These are phyloP conservation scores for Carallia brachiata DNA, from an alignment of 345 rosid genomes.

Conservation along the genomic window DNA sequence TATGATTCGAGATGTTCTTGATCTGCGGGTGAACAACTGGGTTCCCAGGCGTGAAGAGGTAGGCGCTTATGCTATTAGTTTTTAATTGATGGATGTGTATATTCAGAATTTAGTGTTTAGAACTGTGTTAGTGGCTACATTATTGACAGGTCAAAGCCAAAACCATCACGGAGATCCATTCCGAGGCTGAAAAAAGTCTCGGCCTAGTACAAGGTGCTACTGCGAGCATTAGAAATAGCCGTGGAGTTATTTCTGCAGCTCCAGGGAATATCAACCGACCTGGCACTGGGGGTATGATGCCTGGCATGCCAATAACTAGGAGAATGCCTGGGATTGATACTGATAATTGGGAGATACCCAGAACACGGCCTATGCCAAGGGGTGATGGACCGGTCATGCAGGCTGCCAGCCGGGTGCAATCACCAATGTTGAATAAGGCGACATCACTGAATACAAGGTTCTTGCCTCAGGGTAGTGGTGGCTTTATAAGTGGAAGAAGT, in stretches of 20 bases:
- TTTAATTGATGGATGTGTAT: neutral
- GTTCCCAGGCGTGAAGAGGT: conserved; percentile 97
- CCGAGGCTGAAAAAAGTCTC: conserved; percentile 85
- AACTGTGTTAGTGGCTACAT: conserved; percentile 3
- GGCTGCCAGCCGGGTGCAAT: conserved; percentile 42
- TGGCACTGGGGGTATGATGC: conserved; percentile 96
- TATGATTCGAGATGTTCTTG: conserved; percentile 82
- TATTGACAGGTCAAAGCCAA: conserved; percentile 78
- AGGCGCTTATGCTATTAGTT: neutral
- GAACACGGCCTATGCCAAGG: conserved; percentile 68
- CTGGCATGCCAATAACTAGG: conserved; percentile 92
- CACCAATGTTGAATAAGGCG: conserved; percentile 45
- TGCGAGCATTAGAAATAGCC: conserved; percentile 70
- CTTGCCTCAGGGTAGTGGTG: conserved; percentile 78
- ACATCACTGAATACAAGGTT: conserved; percentile 56
- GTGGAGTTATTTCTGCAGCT: conserved; percentile 44
- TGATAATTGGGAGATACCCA: conserved; percentile 80
- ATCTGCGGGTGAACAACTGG: conserved; percentile 76
- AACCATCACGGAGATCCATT: conserved; percentile 86
- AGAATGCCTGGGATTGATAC: conserved; percentile 88
- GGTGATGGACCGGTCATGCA: conserved; percentile 62
- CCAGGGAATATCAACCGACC: conserved; percentile 61
- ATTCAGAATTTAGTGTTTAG: neutral
- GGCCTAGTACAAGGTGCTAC: conserved; percentile 93
- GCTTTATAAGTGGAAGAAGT: conserved; percentile 60